Evolutionary conservation across 225 moss, liverwort and hornwort genomes (phyloP).

Genomic region (Physcomitrium patens): DNA sequence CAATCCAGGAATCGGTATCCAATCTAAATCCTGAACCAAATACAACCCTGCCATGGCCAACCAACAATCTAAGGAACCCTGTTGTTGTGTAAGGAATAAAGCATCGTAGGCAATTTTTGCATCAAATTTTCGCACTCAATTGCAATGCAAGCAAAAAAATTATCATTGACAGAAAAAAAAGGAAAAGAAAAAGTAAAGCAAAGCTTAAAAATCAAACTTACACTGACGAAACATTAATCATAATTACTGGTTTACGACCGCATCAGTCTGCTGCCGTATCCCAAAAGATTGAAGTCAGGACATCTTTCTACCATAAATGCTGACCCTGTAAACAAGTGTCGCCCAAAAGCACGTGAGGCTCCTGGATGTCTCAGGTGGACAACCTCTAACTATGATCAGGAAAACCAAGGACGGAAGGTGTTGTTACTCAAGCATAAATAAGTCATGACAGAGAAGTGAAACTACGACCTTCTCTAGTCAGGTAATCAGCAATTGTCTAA

Average conservation of each 20-base stretch:
- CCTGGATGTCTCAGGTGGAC: background rate
- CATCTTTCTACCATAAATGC: constrained; percentile 76
- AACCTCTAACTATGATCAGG: background rate
- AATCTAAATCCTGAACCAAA: constrained; percentile 57
- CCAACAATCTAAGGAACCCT: background rate
- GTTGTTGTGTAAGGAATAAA: background rate
- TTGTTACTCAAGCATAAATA: background rate
- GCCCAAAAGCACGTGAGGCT: constrained; percentile 5
- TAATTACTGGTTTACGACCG: constrained; percentile 68
- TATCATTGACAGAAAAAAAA: background rate
- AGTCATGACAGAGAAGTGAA: background rate
- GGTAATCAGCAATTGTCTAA: constrained; percentile 43
- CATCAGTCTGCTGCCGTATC: constrained; percentile 71
- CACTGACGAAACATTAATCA: constrained; percentile 58
- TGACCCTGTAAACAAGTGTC: constrained; percentile 52
- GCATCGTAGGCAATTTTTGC: background rate
- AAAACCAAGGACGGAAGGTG: background rate
- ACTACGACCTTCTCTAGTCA: background rate
- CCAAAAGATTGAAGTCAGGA: constrained; percentile 59
- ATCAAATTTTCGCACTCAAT: background rate
- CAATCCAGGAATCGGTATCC: constrained; percentile 62
- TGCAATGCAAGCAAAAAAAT: background rate
- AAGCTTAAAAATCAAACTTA: constrained; percentile 37
- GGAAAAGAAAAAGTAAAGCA: background rate
- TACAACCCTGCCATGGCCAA: constrained; percentile 27